Conservation (phyloP, 2,329 filamentous ascomycete genomes). For the Aspergillus felis region DNA sequence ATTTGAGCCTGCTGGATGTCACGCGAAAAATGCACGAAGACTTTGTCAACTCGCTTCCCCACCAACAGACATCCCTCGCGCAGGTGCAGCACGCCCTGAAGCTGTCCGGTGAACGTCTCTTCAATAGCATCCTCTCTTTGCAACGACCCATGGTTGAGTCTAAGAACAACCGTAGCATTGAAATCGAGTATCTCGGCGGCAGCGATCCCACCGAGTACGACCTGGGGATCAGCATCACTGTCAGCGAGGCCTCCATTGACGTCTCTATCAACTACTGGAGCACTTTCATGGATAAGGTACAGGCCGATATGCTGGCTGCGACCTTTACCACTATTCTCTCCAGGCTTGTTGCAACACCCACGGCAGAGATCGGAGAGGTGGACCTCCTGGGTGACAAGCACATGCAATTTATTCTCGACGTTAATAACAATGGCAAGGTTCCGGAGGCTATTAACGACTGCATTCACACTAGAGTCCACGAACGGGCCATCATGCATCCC, state of each 20-base stretch:
- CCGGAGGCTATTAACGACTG: not conserved
- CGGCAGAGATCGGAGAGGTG: not conserved
- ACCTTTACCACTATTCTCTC: not conserved
- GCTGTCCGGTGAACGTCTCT: conserved; percentile 4
- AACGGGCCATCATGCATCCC: not conserved
- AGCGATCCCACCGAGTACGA: not conserved
- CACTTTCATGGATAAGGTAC: not conserved
- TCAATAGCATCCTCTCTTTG: conserved; percentile 10
- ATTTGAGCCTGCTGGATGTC: not conserved
- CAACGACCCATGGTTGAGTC: not conserved
- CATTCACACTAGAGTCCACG: not conserved
- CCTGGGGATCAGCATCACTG: not conserved
- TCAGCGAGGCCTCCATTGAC: not conserved
- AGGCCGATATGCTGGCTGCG: not conserved
- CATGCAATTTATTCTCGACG: not conserved
- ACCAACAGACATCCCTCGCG: conserved; percentile 6
- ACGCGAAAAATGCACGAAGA: conserved; percentile 3
- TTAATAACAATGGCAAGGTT: not conserved
- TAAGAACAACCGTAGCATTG: not conserved
- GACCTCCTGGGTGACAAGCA: not conserved
- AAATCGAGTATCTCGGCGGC: not conserved
- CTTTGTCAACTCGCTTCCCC: conserved; percentile 7
- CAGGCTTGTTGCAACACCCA: not conserved
- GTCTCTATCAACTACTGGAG: not conserved
- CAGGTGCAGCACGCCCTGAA: conserved; percentile 8